Evolutionary conservation across 768 basidiomycete species (phyloP), one percentile per base, ranked within the genome.

Genomic region (Podaxis mareebaensis): DNA sequence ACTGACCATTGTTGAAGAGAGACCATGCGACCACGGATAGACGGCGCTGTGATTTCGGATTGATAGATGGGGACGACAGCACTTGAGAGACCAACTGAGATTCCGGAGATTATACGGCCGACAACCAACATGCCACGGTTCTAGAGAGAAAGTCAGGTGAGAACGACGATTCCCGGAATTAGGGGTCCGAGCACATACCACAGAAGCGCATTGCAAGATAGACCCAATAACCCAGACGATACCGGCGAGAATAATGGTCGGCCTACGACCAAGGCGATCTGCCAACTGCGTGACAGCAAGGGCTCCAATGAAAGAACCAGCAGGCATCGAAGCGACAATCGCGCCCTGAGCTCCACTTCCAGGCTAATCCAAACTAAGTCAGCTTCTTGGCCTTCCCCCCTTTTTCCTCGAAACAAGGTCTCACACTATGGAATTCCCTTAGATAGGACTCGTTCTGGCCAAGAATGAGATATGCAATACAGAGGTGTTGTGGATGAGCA

Each of bases 301-400:
- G 3, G 90, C 82, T 20, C 90, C 90, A 36, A 86, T 61, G 54
- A 92, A 79, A 22, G 89, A 90, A 46, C 87, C 90, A 2, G 88
- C 89, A 17, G 90, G 90, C 89, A 92, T 91, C 44, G 89, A 75
- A 3, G 90, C 90, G n/a, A 89, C 86, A 51, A 91, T 91, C 17
- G 81, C 90, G 36, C 90, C 90, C 76, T 90, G 89, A 6, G 79
- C 83, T 59, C 76, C 79, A 4, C 85, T 77, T 22, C 72, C 69
- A 4, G 88, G 89, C 80, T 82, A 44, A 36, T 30, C 38, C 15
- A 26, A 7, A 15, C 13, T 55, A 10, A 33, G 40, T 38, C n/a
- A 61, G 39, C 26, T 36, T 17, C 24, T 36, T 51, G 10, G 36
- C 15, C 20, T n/a, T 46, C 4, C n/a, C 44, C 20, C 20, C 2